Base-by-base conservation (phyloP, 768 basidiomycete genomes). In the Dentipellis fragilis region DNA sequence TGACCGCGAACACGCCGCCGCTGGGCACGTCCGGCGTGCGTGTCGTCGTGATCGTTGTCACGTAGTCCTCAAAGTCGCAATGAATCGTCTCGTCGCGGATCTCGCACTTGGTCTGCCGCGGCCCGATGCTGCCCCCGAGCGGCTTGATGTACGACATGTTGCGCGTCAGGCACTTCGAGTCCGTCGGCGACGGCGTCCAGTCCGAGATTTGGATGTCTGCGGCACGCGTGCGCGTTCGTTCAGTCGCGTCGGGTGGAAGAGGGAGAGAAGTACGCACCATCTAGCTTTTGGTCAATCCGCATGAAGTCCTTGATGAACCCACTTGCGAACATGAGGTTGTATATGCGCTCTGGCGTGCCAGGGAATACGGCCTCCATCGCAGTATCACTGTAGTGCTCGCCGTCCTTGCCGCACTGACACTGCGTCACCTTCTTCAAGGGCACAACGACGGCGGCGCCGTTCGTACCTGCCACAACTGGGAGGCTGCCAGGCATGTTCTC, bases 81-180 rank as follows among this genome's bases (percentile, higher is more conserved):
- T 86, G 75, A 38, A 83, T 74, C 54, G 78, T 81, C 72, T 96
- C 93, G 65, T 99, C 95, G 50, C 80, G 79, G 56, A 98, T 84
- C 71, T 97, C 90, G 73, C 96, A 99, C 67, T 94, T 95, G 14
- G 94, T 93, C 69, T 91, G 89, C 67, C 83, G 95, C 1, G 95
- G 96, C 0, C 96, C 96, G 34, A 99, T 80, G 54, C 84, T 83
- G 1, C 81, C 93, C 59, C 80, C 83, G 34, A 99, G 73, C 0
- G 93, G 94, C 67, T 95, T 97, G 72, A 97, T 94, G 70, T 98
- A 99, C 23, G 91, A 91, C 84, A 94, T 93, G 59, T 92, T 89
- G 10, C 95, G 81, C 23, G 83, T 76, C 10, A 96, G 80, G 40
- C 91, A 78, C 54, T 84, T 80, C 36, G 84, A 80, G 12, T 77